Evolutionary conservation across 768 basidiomycete genomes (phyloP).

Genomic region (Epithele typhae): DNA sequence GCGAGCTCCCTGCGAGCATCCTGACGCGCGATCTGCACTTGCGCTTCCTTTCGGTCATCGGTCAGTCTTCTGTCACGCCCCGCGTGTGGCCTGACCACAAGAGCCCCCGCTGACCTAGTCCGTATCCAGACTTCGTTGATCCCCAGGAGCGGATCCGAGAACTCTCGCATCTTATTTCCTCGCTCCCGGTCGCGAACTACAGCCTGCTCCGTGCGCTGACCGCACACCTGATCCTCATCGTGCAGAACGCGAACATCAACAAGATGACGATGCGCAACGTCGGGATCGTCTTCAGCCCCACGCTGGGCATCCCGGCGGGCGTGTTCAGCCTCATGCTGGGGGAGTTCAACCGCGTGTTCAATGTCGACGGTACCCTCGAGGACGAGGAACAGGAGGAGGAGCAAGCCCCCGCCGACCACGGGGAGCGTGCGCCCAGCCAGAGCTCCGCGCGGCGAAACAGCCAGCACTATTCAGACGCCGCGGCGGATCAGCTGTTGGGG

Average conservation of each 20-base stretch:
- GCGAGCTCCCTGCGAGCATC: slow-evolving; percentile 90
- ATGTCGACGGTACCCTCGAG: slow-evolving; percentile 53
- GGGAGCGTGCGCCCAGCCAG: slow-evolving; percentile 14
- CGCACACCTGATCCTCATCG: slow-evolving; percentile 92
- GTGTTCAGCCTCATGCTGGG: slow-evolving; percentile 93
- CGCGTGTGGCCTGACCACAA: too few species aligned
- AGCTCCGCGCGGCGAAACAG: slow-evolving; percentile 70
- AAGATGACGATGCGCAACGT: slow-evolving; percentile 99
- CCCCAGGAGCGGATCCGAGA: slow-evolving; percentile 85
- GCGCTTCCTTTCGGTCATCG: slow-evolving; percentile 88
- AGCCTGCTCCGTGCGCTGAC: slow-evolving; percentile 90
- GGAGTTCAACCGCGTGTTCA: slow-evolving; percentile 92
- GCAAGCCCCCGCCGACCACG: slow-evolving; percentile 8
- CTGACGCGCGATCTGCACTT: slow-evolving; percentile 90
- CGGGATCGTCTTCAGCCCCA: slow-evolving; percentile 97
- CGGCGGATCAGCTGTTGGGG: slow-evolving; percentile 80
- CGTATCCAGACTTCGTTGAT: slow-evolving; percentile 81
- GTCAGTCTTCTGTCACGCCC: slow-evolving; percentile 47
- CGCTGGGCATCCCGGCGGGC: slow-evolving; percentile 95
- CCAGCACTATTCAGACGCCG: slow-evolving; percentile 76
- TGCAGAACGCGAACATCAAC: slow-evolving; percentile 84
- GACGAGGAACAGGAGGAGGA: slow-evolving; percentile 2
- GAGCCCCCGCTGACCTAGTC: too few species aligned
- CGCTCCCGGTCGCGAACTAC: slow-evolving; percentile 90
- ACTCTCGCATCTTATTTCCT: slow-evolving; percentile 79